Evolutionary conservation across 2,329 filamentous ascomycete genomes (phyloP).

Genomic region (Rugonectria rugulosa): DNA sequence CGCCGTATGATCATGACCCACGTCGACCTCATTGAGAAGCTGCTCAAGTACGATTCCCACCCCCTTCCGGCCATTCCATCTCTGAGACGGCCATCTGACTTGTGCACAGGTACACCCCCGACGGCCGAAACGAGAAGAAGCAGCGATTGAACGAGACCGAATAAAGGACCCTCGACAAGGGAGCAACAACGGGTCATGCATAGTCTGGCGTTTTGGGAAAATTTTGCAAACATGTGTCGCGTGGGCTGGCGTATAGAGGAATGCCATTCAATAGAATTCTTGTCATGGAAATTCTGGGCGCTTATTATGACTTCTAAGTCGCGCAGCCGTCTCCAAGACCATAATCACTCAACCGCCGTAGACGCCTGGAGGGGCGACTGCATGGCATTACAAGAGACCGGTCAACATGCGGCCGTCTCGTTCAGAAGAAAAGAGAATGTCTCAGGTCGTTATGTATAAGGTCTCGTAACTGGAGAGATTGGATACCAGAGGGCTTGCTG

Average conservation of each 20-base stretch:
- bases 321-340: conserved; percentile 12
- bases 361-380: not conserved
- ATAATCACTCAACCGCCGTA: not conserved
- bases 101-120: conserved; percentile 63
- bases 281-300: conserved; percentile 18
- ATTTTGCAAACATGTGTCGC: conserved; percentile 31
- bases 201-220: conserved; percentile 45
- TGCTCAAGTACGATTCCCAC: conserved; percentile 75
- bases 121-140: conserved; percentile 70
- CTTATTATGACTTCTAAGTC: conserved; percentile 22
- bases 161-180: conserved; percentile 28
- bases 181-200: conserved; percentile 35
- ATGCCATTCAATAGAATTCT: conserved; percentile 31
- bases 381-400: not conserved
- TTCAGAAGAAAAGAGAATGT: not conserved
- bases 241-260: conserved; percentile 40
- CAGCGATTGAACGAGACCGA: conserved; percentile 47
- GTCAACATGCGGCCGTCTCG: not conserved
- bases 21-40: conserved; percentile 97
- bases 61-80: not conserved
- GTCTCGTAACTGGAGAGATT: no score
- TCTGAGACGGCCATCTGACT: conserved; percentile 18
- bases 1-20: conserved; percentile 99
- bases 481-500: no score
- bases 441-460: no score